Evolutionary conservation across 2,329 filamentous ascomycete species (phyloP), one percentile per base, ranked within the genome.

Genomic region (Blastomyces silverae): DNA sequence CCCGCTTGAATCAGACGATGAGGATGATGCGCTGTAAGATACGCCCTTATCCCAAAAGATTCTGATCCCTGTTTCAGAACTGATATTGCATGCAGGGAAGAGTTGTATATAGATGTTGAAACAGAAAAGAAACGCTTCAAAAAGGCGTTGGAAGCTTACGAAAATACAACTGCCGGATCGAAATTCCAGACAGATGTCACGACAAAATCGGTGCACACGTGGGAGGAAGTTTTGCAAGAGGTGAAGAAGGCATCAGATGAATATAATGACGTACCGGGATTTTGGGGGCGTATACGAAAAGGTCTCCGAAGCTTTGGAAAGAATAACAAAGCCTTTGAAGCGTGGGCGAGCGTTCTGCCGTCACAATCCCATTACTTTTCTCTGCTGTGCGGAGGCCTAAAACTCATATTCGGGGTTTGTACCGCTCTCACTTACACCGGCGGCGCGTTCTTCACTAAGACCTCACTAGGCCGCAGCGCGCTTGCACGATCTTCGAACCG

Each of bases 331-430:
- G 57, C 57, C 3, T 60, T 60, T 46, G 42, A 48, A 25, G 57
- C 57, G 4, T 60, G 57, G 57, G 37, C 57, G 25, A 60, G 57
- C 28, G 11, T 46, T 15, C 39, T 60, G 15, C 57, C 57, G 39
- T 46, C 57, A 28, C 22, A 60, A 34, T 60, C 57, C 25, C 57
- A 60, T 31, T 60, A 60, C 22, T 60, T 60, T 31, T 60, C 57
- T 28, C 37, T 60, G 39, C 57, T 60, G n/a, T 60, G 57, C 17
- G 57, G 39, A 22, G 57, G 57, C 10, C 10, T 60, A 1, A 60
- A 60, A 46, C 57, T 60, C 10, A 60, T 60, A 60, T 48, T 60
- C 22, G 39, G 57, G 37, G 57, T 60, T 46, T 31, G 57, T 60
- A 25, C 34, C 5, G 39, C 3, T 34, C 20, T 42, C 5, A 17